These are phyloP conservation scores for Geranium incanum DNA, from an alignment of 441 rosid genomes.

Conservation along the genomic window DNA sequence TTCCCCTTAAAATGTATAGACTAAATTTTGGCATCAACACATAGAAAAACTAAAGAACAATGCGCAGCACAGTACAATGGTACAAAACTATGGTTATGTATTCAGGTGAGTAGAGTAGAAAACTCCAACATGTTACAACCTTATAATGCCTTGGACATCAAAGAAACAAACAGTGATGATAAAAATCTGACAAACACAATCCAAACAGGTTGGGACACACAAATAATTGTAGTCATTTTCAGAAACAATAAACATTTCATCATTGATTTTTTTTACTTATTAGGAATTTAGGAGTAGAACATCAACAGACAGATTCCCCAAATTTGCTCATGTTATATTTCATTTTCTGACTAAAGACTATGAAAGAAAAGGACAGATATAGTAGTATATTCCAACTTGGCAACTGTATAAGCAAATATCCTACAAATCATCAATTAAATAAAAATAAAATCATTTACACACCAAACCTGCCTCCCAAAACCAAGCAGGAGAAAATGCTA, in stretches of 20 bases:
- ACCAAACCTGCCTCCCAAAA: no score
- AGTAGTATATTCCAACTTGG: slow-evolving; percentile 3
- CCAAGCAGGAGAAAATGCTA: no score
- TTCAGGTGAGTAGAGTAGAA: background rate
- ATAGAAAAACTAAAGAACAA: background rate
- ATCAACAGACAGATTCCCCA: background rate
- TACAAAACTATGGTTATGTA: background rate
- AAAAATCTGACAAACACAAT: background rate
- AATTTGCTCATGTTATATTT: background rate
- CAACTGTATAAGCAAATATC: background rate
- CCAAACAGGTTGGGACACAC: background rate
- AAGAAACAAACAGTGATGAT: background rate
- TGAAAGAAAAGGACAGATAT: background rate
- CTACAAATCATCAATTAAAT: slow-evolving; percentile 4
- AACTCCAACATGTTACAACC: background rate
- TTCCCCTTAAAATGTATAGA: background rate
- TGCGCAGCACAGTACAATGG: background rate
- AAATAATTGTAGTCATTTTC: background rate
- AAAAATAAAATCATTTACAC: slow-evolving; percentile 16
- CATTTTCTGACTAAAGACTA: background rate
- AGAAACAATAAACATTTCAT: background rate
- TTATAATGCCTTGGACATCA: background rate
- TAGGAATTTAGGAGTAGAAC: background rate
- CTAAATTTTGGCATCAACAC: background rate
- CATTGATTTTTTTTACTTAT: background rate